Evolutionary conservation across 495 filamentous ascomycete species (phyloP).

Genomic region (Aspergillus coremiiformis): DNA sequence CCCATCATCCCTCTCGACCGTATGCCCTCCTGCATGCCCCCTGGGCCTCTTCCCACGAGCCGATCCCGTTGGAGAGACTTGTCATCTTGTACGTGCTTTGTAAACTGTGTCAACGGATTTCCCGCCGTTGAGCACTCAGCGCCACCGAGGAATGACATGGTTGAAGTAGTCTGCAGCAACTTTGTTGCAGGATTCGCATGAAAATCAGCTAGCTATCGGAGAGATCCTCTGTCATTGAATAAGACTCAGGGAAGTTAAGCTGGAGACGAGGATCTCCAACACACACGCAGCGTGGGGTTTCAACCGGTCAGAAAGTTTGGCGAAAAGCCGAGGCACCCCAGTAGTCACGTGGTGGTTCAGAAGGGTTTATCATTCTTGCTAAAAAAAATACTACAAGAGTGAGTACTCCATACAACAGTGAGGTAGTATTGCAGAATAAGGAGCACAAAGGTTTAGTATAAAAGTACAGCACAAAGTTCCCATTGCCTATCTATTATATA

Average conservation of each 20-base stretch:
- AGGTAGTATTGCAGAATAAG: too few relatives aligned
- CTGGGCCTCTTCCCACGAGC: conserved; percentile 63
- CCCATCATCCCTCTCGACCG: conserved; percentile 52
- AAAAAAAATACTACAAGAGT: too few relatives aligned
- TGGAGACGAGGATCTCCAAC: not conserved
- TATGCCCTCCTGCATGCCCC: conserved; percentile 56
- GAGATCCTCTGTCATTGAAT: not conserved
- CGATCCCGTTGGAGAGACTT: conserved; percentile 88
- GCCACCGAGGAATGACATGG: conserved; percentile 90
- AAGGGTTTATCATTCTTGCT: not conserved
- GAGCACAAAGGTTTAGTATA: too few relatives aligned
- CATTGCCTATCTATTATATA: not conserved
- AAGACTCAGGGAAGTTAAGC: not conserved
- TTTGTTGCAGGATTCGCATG: not conserved
- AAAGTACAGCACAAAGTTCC: not conserved
- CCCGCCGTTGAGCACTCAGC: conserved; percentile 94
- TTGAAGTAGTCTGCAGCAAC: not conserved
- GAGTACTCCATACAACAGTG: too few relatives aligned
- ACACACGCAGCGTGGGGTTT: conserved; percentile 30
- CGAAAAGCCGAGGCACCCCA: conserved; percentile 31
- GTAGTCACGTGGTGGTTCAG: conserved; percentile 24
- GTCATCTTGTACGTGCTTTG: conserved; percentile 90
- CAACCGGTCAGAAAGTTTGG: conserved; percentile 16
- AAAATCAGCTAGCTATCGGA: not conserved
- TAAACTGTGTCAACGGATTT: conserved; percentile 94